These are phyloP conservation scores for Balakata baccata DNA, from an alignment of 345 rosid genomes.

Conservation along the genomic window DNA sequence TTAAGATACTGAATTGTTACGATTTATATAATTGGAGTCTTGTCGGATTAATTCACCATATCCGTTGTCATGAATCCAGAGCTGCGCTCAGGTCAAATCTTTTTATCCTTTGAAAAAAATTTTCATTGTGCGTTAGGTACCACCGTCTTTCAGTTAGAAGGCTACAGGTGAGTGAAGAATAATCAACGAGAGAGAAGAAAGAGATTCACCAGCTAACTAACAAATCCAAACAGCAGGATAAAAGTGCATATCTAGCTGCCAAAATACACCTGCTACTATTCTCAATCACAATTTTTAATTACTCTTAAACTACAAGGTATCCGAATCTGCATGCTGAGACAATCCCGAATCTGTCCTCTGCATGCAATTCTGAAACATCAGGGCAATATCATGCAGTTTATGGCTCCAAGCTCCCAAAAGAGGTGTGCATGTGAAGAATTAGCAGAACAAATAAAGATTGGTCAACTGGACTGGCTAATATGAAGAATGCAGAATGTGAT, in stretches of 20 bases:
- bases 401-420: constrained; percentile 20
- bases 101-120: not conserved
- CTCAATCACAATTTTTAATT: constrained; percentile 13
- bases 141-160: constrained; percentile 2
- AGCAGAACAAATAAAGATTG: constrained; percentile 5
- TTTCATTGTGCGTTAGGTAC: not conserved
- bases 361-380: constrained; percentile 25
- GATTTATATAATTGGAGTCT: too few species aligned
- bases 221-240: constrained; percentile 4
- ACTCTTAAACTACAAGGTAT: constrained; percentile 22
- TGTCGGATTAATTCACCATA: too few species aligned
- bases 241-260: constrained; percentile 11
- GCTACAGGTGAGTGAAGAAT: not conserved
- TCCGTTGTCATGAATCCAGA: constrained; percentile 1
- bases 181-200: not conserved
- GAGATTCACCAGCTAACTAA: constrained; percentile 10
- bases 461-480: constrained; percentile 11
- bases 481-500: constrained; percentile 1
- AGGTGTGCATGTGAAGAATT: constrained; percentile 1
- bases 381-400: constrained; percentile 14
- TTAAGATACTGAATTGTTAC: too few species aligned
- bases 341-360: constrained; percentile 23
- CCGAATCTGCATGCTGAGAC: constrained; percentile 22
- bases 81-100: not conserved
- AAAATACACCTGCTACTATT: constrained; percentile 19